A percentile compares a stretch with the other conserved stretches of the same genome.
Evolutionary conservation across 129 eudicot genomes (phyloP).

Genomic region (Deinandra increscens): DNA sequence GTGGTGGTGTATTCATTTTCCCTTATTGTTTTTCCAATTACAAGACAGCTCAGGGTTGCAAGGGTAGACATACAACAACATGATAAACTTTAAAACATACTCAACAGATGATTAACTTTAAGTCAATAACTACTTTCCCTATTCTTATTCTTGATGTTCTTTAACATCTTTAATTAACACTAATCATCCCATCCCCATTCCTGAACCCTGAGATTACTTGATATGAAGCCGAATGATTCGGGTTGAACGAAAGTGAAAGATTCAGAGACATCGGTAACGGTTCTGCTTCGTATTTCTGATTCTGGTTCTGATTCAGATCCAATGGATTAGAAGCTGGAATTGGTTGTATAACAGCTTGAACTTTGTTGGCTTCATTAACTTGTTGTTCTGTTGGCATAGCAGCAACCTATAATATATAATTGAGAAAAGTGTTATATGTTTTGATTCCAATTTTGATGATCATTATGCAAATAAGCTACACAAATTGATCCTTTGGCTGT

Average conservation of each 20-base stretch:
- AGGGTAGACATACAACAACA: conserved; percentile 22
- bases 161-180: conserved; percentile 31
- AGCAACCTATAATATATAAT: conserved; percentile 57
- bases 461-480: not conserved
- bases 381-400: conserved; percentile 53
- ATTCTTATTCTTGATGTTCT: conserved; percentile 14
- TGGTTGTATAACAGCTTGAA: conserved; percentile 30
- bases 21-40: conserved; percentile 7
- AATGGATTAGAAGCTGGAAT: conserved; percentile 19
- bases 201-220: conserved; percentile 28
- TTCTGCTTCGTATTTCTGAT: conserved; percentile 30
- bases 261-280: conserved; percentile 27
- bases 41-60: conserved; percentile 18
- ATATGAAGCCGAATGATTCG: conserved; percentile 21
- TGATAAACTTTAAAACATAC: conserved; percentile 1
- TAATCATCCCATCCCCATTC: conserved; percentile 37
- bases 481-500: too few relatives aligned
- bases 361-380: conserved; percentile 32
- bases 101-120: conserved; percentile 29
- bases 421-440: conserved; percentile 1
- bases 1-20: not conserved
- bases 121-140: conserved; percentile 39
- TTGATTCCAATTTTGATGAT: not conserved
- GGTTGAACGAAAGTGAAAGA: conserved; percentile 38
- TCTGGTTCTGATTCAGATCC: conserved; percentile 33